Evolutionary conservation across 345 rosid genomes (phyloP), one percentile per base, ranked within the genome.

Genomic region (Euphorbia pulcherrima): DNA sequence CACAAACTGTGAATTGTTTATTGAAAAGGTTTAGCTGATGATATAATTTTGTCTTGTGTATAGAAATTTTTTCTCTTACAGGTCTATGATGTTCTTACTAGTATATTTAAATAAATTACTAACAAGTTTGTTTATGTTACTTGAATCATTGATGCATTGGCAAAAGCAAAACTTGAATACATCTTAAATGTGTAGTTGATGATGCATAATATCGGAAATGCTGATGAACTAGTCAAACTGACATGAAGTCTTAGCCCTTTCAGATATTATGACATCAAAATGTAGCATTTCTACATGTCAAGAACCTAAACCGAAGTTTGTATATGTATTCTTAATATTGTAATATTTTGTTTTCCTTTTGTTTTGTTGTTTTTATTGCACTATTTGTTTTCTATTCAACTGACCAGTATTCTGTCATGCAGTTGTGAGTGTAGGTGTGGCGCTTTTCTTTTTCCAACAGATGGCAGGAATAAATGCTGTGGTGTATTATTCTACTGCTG

Each of bases 381-480:
- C 46, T 11, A 8, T 4, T 68, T 48, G 39, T 16, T 63, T 39
- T 62, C 1, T 40, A 23, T 63, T 48, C 54, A 50, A 5, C 24
- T 57, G 28, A 50, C 63, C 26, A 63, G 14, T 16, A 52, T 64
- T 30, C 58, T 64, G 66, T 79, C 70, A 65, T 83, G 82, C 88
- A 92, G 99, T 95, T 78, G 99, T 95, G 35, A 95, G 96, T 76
- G 96, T 92, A 29, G 99, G 99, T 60, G 92, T 92, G 11, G 96
- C 99, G 77, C 97, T 94, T 68, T 94, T 92, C 90, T 80, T 95
- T 69, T 90, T 92, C 87, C 99, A 95, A 78, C 99, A 92, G 78
- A 75, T 95, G 80, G 99, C 97, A 9, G 99, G 99, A 60, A 95
- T 95, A 81, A 95, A 95, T 60, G 99, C 97, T 39, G 99, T 95